Evolutionary conservation across 164 flowering plant genomes (phyloP).

Genomic region (Warburgia ugandensis): DNA sequence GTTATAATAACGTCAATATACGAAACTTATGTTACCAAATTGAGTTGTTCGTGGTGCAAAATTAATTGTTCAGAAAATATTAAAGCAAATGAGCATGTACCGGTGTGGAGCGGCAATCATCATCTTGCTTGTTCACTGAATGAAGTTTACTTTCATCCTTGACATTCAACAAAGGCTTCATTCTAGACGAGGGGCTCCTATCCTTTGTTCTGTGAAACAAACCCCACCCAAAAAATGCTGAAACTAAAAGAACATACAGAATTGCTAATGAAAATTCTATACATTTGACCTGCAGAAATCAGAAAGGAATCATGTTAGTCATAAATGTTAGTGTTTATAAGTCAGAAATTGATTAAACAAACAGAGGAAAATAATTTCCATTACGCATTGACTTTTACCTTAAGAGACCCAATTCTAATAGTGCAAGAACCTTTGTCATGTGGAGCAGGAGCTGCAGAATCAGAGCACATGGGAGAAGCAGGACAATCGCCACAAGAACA

Average conservation of each 20-base stretch:
- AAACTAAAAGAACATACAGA: constrained; percentile 54
- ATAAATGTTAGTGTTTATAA: neutral
- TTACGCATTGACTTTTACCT: constrained; percentile 41
- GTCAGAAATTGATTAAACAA: neutral
- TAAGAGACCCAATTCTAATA: constrained; percentile 62
- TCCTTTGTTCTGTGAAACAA: constrained; percentile 42
- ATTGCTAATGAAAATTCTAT: constrained; percentile 64
- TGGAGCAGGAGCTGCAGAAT: constrained; percentile 41
- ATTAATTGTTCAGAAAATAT: neutral
- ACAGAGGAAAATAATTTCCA: neutral
- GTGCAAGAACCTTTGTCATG: constrained; percentile 51
- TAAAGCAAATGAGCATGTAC: constrained; percentile 43
- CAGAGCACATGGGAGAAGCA: constrained; percentile 62
- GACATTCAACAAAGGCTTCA: constrained; percentile 40
- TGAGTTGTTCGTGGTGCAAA: neutral
- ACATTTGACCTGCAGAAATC: constrained; percentile 73
- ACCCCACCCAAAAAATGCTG: constrained; percentile 76
- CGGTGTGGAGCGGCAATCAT: constrained; percentile 31
- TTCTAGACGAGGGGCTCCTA: constrained; percentile 30
- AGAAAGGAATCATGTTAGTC: constrained; percentile 10
- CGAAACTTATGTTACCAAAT: neutral
- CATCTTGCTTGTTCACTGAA: constrained; percentile 39
- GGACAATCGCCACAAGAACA: constrained; percentile 99
- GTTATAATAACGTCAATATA: too few relatives aligned
- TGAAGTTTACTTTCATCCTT: constrained; percentile 31